Evolutionary conservation across 75 land plant species (phyloP), one percentile per base, ranked within the genome.

Genomic region (Sequoiadendron giganteum): DNA sequence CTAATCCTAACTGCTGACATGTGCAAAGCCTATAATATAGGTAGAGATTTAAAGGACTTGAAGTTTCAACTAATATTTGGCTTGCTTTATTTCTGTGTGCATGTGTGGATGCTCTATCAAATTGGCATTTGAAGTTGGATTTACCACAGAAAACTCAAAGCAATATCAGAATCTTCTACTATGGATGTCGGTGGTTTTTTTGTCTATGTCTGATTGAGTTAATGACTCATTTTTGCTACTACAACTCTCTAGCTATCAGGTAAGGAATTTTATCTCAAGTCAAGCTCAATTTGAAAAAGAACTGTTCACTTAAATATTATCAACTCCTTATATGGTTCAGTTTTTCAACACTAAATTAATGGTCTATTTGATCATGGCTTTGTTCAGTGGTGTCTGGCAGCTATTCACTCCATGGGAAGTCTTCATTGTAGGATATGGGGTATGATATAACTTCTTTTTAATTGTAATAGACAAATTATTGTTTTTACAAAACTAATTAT

Each of bases 171-270:
- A 89, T 94, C 85, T 70, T 68, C 55, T 90, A 87, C 84, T 98
- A 98, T 93, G 99, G 99, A 25, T 65, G 93, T 54, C 91, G 99
- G 14, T 98, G 97, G 97, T 18, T 93, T 34, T 88, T 91, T 58
- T 90, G 95, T 90, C 86, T 98, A 43, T 54, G 93, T 58, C 90
- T 98, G 36, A 97, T 98, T 95, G 99, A 98, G 90, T 78, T 95
- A 32, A 93, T 98, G 91, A 93, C 99, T 70, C 99, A 98, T 84
- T 91, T 91, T 21, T 96, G 92, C 86, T 93, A 96, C 86, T 97
- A 95, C 86, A 98, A 98, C 92, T 93, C 99, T 68, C 93, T 97
- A 87, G 99, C 97, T 39, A 92, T 91, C 87, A 97, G 99, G 99
- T 97, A 70, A 85, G 86, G 49, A 76, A 76, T 82, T 25, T 82